Evolutionary conservation across 1,139 yeast genomes (phyloP), one percentile per base, ranked within the genome.

Genomic region (Geotrichum aggregatum): DNA sequence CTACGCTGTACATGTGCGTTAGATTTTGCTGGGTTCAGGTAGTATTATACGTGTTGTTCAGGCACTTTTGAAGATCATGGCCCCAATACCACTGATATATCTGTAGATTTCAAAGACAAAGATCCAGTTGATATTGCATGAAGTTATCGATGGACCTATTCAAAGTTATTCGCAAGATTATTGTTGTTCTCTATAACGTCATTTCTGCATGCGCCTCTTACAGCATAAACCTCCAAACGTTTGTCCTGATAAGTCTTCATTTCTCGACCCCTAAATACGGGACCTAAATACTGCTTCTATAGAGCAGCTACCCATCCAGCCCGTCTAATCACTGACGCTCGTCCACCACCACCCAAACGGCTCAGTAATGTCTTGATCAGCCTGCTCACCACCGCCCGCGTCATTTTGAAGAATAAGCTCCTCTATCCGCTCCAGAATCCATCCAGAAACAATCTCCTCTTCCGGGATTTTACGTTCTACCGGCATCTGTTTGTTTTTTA

Each of bases 301-400:
- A n/a, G n/a, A n/a, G n/a, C n/a, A n/a, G n/a, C n/a, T n/a, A n/a
- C n/a, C n/a, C n/a, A n/a, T n/a, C n/a, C n/a, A n/a, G n/a, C n/a
- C n/a, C n/a, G n/a, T n/a, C 36, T 16, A n/a, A 34, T 34, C 36
- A 34, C 36, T 34, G 19, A 41, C 30, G n/a, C 21, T 28, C 19
- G 14, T 34, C 54, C 54, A 51, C 54, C 54, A 51, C 50, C 54
- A 46, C 10, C 54, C 54, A n/a, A 51, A 30, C 1, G 50, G 50
- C 28, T 47, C 40, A 3, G 33, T 21, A 18, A 46, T 42, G 10
- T 11, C 14, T 3, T 16, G 16, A 14, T 16, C 10, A 19, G 13
- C 21, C 33, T 14, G 11, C 43, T 24, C 28, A 24, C 28, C 28
- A 24, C 28, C 5, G 28, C 8, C 28, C 28, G 28, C n/a, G n/a